Base-by-base conservation (phyloP, 495 filamentous ascomycete genomes). In the Penicillium flavigenum region DNA sequence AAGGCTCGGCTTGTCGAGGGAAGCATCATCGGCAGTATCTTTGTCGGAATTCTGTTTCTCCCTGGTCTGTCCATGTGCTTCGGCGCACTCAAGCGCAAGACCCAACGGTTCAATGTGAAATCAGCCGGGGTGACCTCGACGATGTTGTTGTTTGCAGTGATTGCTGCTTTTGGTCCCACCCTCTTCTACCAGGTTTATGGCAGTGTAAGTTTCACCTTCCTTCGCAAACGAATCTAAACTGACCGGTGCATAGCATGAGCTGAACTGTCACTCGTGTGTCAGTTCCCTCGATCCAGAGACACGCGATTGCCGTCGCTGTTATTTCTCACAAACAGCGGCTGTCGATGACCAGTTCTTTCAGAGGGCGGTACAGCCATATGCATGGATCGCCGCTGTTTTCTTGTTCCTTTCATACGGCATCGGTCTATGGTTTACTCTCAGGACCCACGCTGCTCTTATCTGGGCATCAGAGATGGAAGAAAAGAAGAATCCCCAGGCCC, bases 171-270 rank as follows among this genome's bases (percentile, higher is more conserved):
- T 76, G 87, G 92, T 1, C 94, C 94, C 5, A 98, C 94, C 0
- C 79, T 98, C n/a, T 99, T 99, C 74, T 99, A 97, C 73, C 92
- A 98, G 64, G 96, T 99, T 43, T 98, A 96, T 74, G 94, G 94
- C 56, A 96, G 92, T 56, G 87, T 90, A 80, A 78, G 87, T 80
- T 22, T 54, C 20, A 31, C 17, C 20, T 52, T 44, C 14, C 6
- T 1, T 31, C 1, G 44, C 9, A 17, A 47, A 29, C 39, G 38
- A 5, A 34, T 19, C 5, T 29, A 56, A 19, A n/a, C 67, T 74
- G 10, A 67, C 53, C 47, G 46, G 49, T 56, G 19, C 9, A 41
- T 63, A 90, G 87, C 95, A 98, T 68, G 92, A 98, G 76, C 79
- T 98, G 32, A 92, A 87, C 51, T 98, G 94, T 71, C 84, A 87